phyloP scores from a whole-genome alignment of 257 asterid species.

The Forsythia viridissima region DNA sequence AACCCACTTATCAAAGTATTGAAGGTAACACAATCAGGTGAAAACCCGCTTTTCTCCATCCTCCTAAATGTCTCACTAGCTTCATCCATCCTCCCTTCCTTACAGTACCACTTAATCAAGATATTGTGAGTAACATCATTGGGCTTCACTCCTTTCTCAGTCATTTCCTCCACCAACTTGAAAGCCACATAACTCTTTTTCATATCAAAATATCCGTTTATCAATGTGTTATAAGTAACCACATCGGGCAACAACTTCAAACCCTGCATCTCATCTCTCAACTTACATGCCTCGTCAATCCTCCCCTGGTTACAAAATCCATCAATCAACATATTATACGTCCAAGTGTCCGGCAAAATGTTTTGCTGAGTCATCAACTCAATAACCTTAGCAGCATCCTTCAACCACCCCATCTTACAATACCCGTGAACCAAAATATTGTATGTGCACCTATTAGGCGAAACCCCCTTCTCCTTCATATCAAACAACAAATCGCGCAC shows the following conservation, averaged over 20 bases:
- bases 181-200: slow-evolving; percentile 48
- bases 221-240: slow-evolving; percentile 76
- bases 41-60: slow-evolving; percentile 69
- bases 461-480: slow-evolving; percentile 68
- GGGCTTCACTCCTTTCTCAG: slow-evolving; percentile 50
- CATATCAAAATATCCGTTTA: slow-evolving; percentile 62
- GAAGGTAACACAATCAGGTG: slow-evolving; percentile 65
- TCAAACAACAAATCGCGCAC: slow-evolving; percentile 64
- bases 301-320: slow-evolving; percentile 61
- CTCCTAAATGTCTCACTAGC: slow-evolving; percentile 44
- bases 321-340: slow-evolving; percentile 69
- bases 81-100: slow-evolving; percentile 70
- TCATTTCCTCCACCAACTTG: slow-evolving; percentile 64
- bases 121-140: slow-evolving; percentile 70
- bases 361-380: slow-evolving; percentile 68
- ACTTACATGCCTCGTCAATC: slow-evolving; percentile 71
- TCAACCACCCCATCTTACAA: slow-evolving; percentile 75
- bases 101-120: slow-evolving; percentile 75
- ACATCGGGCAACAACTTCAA: slow-evolving; percentile 72
- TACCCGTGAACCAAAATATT: slow-evolving; percentile 77
- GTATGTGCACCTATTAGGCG: slow-evolving; percentile 60
- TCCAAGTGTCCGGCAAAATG: slow-evolving; percentile 66
- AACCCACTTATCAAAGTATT: slow-evolving; percentile 72
- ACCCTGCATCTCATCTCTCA: slow-evolving; percentile 60
- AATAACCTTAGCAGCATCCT: slow-evolving; percentile 67